A percentile compares a stretch with the other conserved stretches of the same genome.
Conservation (phyloP, 225 moss, liverwort and hornwort species). For the Pseudisothecium myosuroides region DNA sequence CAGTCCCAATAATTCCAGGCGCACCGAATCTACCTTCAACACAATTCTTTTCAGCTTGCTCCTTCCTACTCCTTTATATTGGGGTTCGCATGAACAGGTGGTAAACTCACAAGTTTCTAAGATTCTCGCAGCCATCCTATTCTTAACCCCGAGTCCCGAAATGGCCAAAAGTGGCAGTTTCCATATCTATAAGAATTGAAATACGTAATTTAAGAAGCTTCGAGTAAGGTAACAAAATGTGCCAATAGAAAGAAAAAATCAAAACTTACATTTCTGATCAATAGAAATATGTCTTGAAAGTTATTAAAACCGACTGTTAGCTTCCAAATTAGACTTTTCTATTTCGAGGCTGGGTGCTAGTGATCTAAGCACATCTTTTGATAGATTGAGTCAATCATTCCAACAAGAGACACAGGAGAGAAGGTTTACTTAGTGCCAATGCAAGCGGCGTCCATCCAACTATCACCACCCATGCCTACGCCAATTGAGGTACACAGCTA, state of each 20-base stretch:
- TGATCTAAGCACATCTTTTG: background rate
- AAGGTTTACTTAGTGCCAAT: constrained; percentile 59
- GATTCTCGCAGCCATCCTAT: background rate
- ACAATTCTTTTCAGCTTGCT: background rate
- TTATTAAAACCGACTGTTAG: background rate
- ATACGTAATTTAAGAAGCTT: background rate
- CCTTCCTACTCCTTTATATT: background rate
- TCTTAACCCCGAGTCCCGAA: background rate
- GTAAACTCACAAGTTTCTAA: background rate
- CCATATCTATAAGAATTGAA: background rate
- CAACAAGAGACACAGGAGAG: background rate
- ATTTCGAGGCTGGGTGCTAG: background rate
- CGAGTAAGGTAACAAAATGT: background rate
- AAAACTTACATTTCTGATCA: background rate
- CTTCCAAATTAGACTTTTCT: background rate
- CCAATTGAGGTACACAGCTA: constrained; percentile 73
- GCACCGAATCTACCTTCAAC: background rate
- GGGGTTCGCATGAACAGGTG: background rate
- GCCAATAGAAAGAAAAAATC: background rate
- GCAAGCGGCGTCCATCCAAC: constrained; percentile 84
- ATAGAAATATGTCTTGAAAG: background rate
- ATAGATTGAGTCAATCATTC: background rate
- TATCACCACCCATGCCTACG: constrained; percentile 75
- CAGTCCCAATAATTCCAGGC: background rate
- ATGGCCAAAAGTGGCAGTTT: background rate